Percentiles rank a stretch among this genome's conserved stretches.
Conservation (phyloP, 306 rosid species). For the Quercus parvula region DNA sequence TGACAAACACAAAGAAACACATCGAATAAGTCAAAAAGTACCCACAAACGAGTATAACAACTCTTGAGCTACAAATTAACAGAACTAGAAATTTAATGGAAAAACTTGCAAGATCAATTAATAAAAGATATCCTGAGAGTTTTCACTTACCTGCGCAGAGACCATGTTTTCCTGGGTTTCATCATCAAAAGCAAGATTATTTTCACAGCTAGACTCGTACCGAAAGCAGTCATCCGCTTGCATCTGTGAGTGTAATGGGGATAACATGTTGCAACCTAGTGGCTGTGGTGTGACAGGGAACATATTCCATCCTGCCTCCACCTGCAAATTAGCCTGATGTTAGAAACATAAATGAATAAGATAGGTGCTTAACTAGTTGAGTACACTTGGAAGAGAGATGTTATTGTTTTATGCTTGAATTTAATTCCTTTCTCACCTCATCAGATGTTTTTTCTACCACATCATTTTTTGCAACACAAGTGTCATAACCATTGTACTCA, state of each 20-base stretch:
- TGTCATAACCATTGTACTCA: slow-evolving; percentile 32
- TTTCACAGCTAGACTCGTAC: slow-evolving; percentile 24
- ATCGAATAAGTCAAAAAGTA: background rate
- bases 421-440: slow-evolving; percentile 37
- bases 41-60: background rate
- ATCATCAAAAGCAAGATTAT: background rate
- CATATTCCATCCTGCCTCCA: slow-evolving; percentile 24
- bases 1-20: background rate
- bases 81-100: background rate
- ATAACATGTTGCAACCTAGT: slow-evolving; percentile 45
- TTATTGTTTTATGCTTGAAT: too few relatives aligned
- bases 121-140: slow-evolving; percentile 6
- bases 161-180: background rate
- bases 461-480: slow-evolving; percentile 24
- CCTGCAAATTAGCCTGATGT: slow-evolving; percentile 26
- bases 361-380: background rate
- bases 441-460: slow-evolving; percentile 8
- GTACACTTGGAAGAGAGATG: too few relatives aligned
- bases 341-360: too few relatives aligned
- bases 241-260: slow-evolving; percentile 56
- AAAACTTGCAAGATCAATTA: slow-evolving; percentile 5
- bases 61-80: background rate
- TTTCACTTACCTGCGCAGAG: slow-evolving; percentile 46
- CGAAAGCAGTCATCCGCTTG: slow-evolving; percentile 29
- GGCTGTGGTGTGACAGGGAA: background rate